phyloP scores from a whole-genome alignment of 345 rosid species.

The Sapria himalayana region DNA sequence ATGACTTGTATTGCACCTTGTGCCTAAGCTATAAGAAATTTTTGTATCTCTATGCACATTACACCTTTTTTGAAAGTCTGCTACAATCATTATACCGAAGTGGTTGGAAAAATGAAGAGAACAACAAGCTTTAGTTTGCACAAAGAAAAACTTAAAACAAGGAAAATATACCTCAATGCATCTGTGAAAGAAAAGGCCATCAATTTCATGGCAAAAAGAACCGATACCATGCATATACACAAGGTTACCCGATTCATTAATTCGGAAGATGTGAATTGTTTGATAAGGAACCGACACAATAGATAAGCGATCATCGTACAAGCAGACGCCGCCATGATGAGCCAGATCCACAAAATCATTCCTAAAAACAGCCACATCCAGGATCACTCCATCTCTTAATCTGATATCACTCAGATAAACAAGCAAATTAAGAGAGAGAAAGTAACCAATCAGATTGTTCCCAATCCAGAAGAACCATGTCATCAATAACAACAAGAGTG shows the following conservation, averaged over 20 bases:
- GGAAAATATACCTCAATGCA: no score
- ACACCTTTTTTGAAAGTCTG: no score
- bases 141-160: no score
- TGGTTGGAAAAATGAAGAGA: no score
- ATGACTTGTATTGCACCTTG: no score
- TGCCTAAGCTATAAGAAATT: no score
- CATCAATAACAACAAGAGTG: background rate
- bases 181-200: slow-evolving; percentile 81
- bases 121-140: no score
- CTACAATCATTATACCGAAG: no score
- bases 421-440: slow-evolving; percentile 2
- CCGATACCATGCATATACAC: slow-evolving; percentile 85
- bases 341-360: slow-evolving; percentile 66
- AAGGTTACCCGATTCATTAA: slow-evolving; percentile 73
- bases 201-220: slow-evolving; percentile 70
- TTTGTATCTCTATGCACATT: no score
- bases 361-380: slow-evolving; percentile 69
- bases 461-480: background rate
- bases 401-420: slow-evolving; percentile 16
- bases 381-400: slow-evolving; percentile 60
- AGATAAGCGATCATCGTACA: slow-evolving; percentile 81
- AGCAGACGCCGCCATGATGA: slow-evolving; percentile 67
- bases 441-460: background rate
- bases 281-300: slow-evolving; percentile 74
- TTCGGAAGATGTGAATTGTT: slow-evolving; percentile 70